Evolutionary conservation across 257 asterid species (phyloP), one percentile per base, ranked within the genome.

Genomic region (Nicotiana sylvestris): DNA sequence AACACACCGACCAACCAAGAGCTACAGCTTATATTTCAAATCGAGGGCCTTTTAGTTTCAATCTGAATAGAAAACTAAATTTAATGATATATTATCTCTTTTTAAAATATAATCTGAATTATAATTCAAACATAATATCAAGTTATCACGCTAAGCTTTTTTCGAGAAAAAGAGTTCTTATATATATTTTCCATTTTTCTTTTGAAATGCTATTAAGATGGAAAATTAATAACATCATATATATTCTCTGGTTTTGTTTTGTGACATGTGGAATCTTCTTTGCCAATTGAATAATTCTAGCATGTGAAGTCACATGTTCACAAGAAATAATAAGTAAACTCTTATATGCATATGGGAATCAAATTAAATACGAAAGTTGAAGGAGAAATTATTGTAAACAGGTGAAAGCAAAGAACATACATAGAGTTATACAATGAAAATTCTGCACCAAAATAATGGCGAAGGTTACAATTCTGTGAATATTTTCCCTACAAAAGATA

Each of bases 1-100:
- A 79, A 35, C 25, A 35, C 58, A 61, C 74, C 82, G 56, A 78
- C 72, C 70, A 18, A 79, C 72, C 35, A 79, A 61, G 9, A 61
- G 74, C 39, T 35, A 12, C 70, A 60, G 60, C 2, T 61, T 60
- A 79, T 79, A 46, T n/a, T 25, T 79, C 61, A 79, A 29, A 79
- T 79, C 70, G 32, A 57, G 82, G 39, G 58, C 80, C 58, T 39
- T 37, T 67, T 37, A 53, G 32, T 18, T 77, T 17, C 35, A 77
- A 77, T 30, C 55, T 57, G 30, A 43, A 43, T 2, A 43, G 51
- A 43, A 43, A 43, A 43, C 51, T 43, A 43, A 43, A 43, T 43
- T 43, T 43, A 43, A 43, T 8, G 51, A 43, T 43, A 43, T 43
- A 9, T 43, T 43, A 43, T 43, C 12, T 43, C 51, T 43, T 43